Base-by-base conservation (phyloP, 768 basidiomycete species). In the Tricholoma bakamatsutake region DNA sequence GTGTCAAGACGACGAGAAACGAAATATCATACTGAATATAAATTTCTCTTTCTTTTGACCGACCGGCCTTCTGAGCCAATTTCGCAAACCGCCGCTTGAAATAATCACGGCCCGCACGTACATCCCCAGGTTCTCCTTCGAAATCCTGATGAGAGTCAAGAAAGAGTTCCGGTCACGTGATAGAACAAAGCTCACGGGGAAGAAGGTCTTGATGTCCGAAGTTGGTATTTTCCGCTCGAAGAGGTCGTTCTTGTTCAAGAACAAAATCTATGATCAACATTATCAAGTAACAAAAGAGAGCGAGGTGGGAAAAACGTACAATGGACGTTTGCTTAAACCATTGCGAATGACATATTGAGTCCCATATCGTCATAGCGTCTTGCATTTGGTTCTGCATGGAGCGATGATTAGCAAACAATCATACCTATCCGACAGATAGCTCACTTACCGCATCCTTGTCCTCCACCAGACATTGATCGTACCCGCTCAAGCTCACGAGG, bases 321-420 rank as follows among this genome's bases (percentile, higher is more conserved):
- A 97, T 92, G 9, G 92, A 93, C 0, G 93, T 95, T 60, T 88
- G 83, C 71, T 90, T 90, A 74, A 97, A 97, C 93, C 93, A 97
- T 61, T 95, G 93, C 9, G 93, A 95, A 69, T 97, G 93, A 72
- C 93, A 95, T 80, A 98, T 95, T 40, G 93, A 93, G 63, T 98
- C 94, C 88, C 94, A 98, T 50, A 98, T 92, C n/a, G 92, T 92
- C 85, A 98, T 89, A 1, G 94, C 92, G 60, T 98, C 94, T 75
- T 95, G 90, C 93, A 98, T 96, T 85, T 96, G 94, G 67, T 98
- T 98, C 88, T 94, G 64, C 24, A 17, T 17, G 12, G 3, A 24
- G 3, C 21, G 21, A 27, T 2, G 39, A 31, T 30, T 5, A n/a
- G 30, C 0, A 27, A 13, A 33, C 33, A 15, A 11, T 49, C 47